Conservation (phyloP, 106 monocot genomes). For the Dendrobium huoshanense region DNA sequence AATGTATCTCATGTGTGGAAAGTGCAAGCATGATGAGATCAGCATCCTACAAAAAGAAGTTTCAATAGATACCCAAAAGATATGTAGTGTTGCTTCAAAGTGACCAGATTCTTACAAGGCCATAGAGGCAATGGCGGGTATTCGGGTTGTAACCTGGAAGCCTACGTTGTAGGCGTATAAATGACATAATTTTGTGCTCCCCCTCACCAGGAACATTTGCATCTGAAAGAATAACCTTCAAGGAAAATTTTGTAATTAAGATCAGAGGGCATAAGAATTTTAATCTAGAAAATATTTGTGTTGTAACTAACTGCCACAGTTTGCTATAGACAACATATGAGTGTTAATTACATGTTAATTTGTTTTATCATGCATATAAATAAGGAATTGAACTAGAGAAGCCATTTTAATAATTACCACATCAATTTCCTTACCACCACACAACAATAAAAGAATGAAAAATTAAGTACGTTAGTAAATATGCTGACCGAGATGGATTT, state of each 20-base stretch:
- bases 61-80: not conserved
- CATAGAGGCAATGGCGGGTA: conserved; percentile 59
- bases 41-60: conserved; percentile 39
- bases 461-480: not conserved
- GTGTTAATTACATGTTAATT: not conserved
- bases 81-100: not conserved
- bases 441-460: not conserved
- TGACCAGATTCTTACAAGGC: conserved; percentile 29
- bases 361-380: not conserved
- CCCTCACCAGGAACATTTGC: conserved; percentile 68
- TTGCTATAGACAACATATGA: not conserved
- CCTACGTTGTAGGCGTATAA: conserved; percentile 39
- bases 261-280: not conserved
- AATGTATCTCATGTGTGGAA: conserved; percentile 62
- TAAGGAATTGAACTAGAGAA: not conserved
- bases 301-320: not conserved
- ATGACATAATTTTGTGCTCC: conserved; percentile 59
- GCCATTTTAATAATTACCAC: not conserved
- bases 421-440: not conserved
- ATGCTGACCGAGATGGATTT: conserved; percentile 28
- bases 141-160: conserved; percentile 44
- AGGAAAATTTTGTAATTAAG: not conserved
- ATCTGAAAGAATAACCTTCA: conserved; percentile 62
- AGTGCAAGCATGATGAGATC: conserved; percentile 69
- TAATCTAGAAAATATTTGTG: not conserved